Base-by-base conservation (phyloP, 2,329 filamentous ascomycete species). In the Diatrype stigma region DNA sequence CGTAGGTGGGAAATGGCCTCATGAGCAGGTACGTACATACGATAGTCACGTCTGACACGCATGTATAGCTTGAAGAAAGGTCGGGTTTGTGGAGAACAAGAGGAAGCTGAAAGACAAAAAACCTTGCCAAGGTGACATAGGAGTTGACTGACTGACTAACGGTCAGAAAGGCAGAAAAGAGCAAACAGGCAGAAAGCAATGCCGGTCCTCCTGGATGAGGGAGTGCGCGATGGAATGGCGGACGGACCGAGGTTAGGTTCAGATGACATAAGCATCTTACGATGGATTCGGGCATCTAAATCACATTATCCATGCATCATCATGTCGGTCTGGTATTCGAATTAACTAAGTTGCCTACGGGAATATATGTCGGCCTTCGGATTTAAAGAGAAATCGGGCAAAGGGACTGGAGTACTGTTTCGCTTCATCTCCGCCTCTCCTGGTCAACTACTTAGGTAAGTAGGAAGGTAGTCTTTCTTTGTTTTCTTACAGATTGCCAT, bases 401-500 rank as follows among this genome's bases (percentile, higher is more conserved):
- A 17, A 19, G 12, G 37, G 19, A 22, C 37, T 8, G 17, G 37
- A 40, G 37, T 22, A 40, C 17, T 1, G 19, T 22, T 19, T 40
- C n/a, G n/a, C n/a, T n/a, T 19, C 17, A 17, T 40, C 37, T 5
- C 19, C 19, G 37, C 12, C 17, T 30, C 10, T 5, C 26, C 26
- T 10, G 5, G 34, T 17, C 10, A 30, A 10, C 26, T 30, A 30
- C 6, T 10, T 30, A 30, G 5, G 26, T 30, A 30, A 10, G 6
- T 30, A 37, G 34, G 6, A 4, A 45, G 45, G 47, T 46, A 49
- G 51, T 49, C 38, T 8, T 26, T 17, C 26, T 22, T 11, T 16
- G n/a, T 6, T 42, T 37, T 45, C 67, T 72, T 54, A 73, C 65
- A 73, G 58, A 53, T 63, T 74, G 37, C 68, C 64, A 52, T 64